Evolutionary conservation across 805 yeast genomes (phyloP).

Genomic region (Starmerella bacillaris): DNA sequence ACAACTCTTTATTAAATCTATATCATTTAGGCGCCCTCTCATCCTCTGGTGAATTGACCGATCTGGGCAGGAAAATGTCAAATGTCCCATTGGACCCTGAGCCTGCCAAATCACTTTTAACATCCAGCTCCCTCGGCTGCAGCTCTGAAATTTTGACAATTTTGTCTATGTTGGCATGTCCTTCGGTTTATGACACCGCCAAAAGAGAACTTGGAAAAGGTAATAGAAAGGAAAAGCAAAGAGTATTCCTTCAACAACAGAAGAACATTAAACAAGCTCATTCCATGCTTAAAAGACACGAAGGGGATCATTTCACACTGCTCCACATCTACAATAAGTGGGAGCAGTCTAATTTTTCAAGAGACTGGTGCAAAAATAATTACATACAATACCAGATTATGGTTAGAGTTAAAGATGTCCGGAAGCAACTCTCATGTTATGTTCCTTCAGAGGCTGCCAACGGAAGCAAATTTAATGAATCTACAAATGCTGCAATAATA

Average conservation of each 20-base stretch:
- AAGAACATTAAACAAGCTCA: conserved; percentile 30
- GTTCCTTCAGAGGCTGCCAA: conserved; percentile 34
- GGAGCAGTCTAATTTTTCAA: conserved; percentile 41
- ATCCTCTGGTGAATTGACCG: conserved; percentile 62
- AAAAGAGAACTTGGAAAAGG: conserved; percentile 27
- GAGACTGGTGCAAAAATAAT: conserved; percentile 63
- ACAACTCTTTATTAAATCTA: conserved; percentile 61
- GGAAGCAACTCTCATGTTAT: conserved; percentile 60
- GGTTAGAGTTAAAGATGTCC: conserved; percentile 61
- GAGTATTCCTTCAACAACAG: conserved; percentile 12
- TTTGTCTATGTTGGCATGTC: conserved; percentile 69
- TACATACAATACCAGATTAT: conserved; percentile 66
- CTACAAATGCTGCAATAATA: conserved; percentile 50
- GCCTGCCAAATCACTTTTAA: conserved; percentile 55
- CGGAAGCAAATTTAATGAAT: conserved; percentile 27
- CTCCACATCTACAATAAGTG: conserved; percentile 66
- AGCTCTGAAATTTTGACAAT: conserved; percentile 53
- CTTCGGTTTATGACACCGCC: conserved; percentile 52
- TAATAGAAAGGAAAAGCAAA: background rate
- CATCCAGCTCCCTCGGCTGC: conserved; percentile 44
- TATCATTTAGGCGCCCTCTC: conserved; percentile 78
- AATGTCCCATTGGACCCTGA: conserved; percentile 86
- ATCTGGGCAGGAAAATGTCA: conserved; percentile 68
- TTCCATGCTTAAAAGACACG: conserved; percentile 58
- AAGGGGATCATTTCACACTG: conserved; percentile 62